Percentiles rank a stretch among this genome's conserved stretches.
These are phyloP conservation scores for Imleria badia DNA, from an alignment of 768 basidiomycete species.

Conservation along the genomic window DNA sequence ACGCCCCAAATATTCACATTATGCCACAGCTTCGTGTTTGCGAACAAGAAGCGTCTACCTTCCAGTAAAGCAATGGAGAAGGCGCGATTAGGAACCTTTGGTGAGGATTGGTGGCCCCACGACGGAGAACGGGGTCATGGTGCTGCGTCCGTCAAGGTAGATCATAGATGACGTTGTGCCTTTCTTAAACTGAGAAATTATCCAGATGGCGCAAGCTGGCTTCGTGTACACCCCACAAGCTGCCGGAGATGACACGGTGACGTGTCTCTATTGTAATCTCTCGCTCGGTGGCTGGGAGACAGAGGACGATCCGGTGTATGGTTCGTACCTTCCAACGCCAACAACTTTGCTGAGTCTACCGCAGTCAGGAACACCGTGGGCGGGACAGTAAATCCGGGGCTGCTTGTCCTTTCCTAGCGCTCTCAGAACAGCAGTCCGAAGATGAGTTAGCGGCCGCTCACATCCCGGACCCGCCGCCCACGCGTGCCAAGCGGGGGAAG, in stretches of 20 bases:
- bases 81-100: conserved; percentile 68
- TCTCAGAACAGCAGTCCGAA: conserved; percentile 20
- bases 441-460: conserved; percentile 19
- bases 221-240: conserved; percentile 77
- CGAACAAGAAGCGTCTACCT: conserved; percentile 63
- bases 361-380: conserved; percentile 73
- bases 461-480: conserved; percentile 12
- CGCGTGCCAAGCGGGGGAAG: conserved; percentile 19
- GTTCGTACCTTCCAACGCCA: background rate
- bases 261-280: conserved; percentile 82
- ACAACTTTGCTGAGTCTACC: conserved; percentile 4
- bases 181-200: background rate
- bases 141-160: conserved; percentile 71
- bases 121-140: conserved; percentile 60
- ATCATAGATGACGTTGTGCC: background rate
- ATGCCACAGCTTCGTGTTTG: conserved; percentile 52
- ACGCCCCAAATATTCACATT: background rate
- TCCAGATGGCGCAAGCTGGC: conserved; percentile 81
- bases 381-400: conserved; percentile 52
- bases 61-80: conserved; percentile 67
- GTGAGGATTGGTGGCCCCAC: conserved; percentile 76
- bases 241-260: conserved; percentile 72
- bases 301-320: conserved; percentile 85
- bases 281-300: conserved; percentile 85
- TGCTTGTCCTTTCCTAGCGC: conserved; percentile 44